Evolutionary conservation across 1,284 basidiomycete species (phyloP), one percentile per base, ranked within the genome.

Genomic region (Pisolithus thermaeus): DNA sequence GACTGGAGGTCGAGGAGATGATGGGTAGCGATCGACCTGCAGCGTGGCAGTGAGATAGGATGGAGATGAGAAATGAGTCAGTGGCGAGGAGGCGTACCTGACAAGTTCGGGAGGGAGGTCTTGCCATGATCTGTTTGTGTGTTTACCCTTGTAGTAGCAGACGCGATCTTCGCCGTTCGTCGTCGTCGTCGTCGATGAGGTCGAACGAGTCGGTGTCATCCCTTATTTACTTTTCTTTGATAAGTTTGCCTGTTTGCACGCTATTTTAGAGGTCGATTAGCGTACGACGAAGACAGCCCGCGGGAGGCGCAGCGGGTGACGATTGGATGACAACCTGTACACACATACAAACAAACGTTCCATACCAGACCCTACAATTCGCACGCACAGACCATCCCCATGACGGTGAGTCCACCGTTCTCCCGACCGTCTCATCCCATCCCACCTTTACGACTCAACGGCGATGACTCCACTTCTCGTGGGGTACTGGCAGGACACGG

Each of bases 101-200:
- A 88, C 71, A 61, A 88, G 74, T 65, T 88, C 85, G 46, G 77
- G 74, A 4, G 85, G 85, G 12, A 88, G 70, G 59, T 87, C 77
- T 18, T 77, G 74, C 85, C 85, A 88, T 37, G 81, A 85, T 66
- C 82, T 74, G 59, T 78, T 71, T 14, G 79, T 75, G 14, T 73
- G 70, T 68, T 87, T 87, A 51, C 84, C 84, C 65, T 87, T 87
- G 71, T 79, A 35, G 32, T 35, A 35, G 32, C 32, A 80, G 7
- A 69, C 55, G 50, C 67, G 66, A 68, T 68, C 65, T 55, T 65
- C 61, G 30, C 40, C 46, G 25, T 40, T 45, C 32, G 32, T 20
- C 18, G 18, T 20, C 12, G 32, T 35, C 32, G 32, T 35, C 32
- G 32, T 14, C 32, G 32, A 35, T 35, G 32, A 5, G 32, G 32